Percentiles rank a stretch among this genome's conserved stretches.
These are phyloP conservation scores for Neurospora sp. DNA, from an alignment of 495 filamentous ascomycete species.

Conservation along the genomic window DNA sequence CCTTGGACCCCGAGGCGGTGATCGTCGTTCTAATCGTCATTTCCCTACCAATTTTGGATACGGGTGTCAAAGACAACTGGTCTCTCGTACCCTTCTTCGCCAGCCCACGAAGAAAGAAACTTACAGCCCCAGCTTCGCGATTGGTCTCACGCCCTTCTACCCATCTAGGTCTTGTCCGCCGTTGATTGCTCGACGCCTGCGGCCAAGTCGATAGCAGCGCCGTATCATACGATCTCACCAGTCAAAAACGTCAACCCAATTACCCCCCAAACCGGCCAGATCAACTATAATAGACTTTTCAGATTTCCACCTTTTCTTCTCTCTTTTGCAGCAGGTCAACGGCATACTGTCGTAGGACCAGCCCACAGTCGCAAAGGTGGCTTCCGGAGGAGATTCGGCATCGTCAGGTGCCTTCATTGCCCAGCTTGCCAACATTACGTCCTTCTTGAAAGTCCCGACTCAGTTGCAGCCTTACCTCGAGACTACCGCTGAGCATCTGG, in stretches of 20 bases:
- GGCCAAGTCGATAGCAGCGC: background rate
- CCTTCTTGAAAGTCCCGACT: conserved; percentile 29
- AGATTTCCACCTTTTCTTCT: conserved; percentile 1
- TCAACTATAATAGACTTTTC: background rate
- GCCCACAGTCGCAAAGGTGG: conserved; percentile 41
- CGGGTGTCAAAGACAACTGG: conserved; percentile 14
- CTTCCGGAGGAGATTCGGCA: conserved; percentile 41
- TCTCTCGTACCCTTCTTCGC: conserved; percentile 1
- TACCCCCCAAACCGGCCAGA: background rate
- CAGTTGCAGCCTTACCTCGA: conserved; percentile 39
- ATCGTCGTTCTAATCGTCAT: conserved; percentile 12
- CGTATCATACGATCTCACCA: background rate
- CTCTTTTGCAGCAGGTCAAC: conserved; percentile 17
- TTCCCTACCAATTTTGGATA: conserved; percentile 10
- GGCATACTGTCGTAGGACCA: conserved; percentile 33
- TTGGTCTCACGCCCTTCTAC: conserved; percentile 8
- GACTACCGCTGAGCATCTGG: conserved; percentile 33
- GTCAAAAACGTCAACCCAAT: background rate
- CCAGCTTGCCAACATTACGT: conserved; percentile 31
- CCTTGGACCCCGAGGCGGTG: conserved; percentile 7
- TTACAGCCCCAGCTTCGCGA: conserved; percentile 9
- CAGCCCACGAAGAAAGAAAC: conserved; percentile 7
- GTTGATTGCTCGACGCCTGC: background rate
- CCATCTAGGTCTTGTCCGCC: background rate
- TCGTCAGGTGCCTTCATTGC: conserved; percentile 40